Conservation (phyloP, 768 basidiomycete species). For the Boletus vinaceobasis region DNA sequence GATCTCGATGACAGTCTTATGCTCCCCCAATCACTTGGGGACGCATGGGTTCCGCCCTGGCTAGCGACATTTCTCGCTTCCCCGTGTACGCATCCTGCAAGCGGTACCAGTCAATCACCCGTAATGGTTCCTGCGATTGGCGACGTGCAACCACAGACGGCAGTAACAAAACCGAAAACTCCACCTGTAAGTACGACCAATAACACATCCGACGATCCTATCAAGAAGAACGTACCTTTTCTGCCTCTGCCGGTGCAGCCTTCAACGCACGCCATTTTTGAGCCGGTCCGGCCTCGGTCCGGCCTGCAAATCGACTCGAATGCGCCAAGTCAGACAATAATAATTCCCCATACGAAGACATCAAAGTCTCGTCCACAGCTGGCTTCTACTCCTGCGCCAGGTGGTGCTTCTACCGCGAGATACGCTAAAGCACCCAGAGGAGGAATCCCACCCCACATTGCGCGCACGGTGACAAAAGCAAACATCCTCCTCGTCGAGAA, state of each 20-base stretch:
- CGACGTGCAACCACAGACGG: background rate
- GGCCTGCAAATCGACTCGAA: background rate
- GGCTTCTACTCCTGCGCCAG: background rate
- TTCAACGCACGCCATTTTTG: constrained; percentile 2
- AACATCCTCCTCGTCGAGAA: constrained; percentile 23
- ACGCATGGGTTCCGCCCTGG: constrained; percentile 7
- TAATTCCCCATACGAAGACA: background rate
- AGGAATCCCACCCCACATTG: constrained; percentile 30
- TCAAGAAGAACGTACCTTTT: background rate
- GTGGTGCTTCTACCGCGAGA: background rate
- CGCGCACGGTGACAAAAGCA: constrained; percentile 29
- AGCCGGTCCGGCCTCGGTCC: background rate
- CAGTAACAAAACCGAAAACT: background rate
- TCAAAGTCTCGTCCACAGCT: constrained; percentile 2
- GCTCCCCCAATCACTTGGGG: background rate
- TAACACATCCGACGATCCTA: background rate
- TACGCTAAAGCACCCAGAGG: constrained; percentile 25
- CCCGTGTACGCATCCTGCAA: background rate
- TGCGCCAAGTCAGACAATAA: background rate
- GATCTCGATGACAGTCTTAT: constrained; percentile 23
- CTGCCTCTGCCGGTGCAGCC: background rate
- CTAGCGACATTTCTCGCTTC: background rate
- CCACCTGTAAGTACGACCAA: background rate
- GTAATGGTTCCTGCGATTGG: background rate
- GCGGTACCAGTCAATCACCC: background rate